These are phyloP conservation scores for Rhizopus microsporus DNA, from an alignment of 371 early-diverging fungal species.

Conservation along the genomic window DNA sequence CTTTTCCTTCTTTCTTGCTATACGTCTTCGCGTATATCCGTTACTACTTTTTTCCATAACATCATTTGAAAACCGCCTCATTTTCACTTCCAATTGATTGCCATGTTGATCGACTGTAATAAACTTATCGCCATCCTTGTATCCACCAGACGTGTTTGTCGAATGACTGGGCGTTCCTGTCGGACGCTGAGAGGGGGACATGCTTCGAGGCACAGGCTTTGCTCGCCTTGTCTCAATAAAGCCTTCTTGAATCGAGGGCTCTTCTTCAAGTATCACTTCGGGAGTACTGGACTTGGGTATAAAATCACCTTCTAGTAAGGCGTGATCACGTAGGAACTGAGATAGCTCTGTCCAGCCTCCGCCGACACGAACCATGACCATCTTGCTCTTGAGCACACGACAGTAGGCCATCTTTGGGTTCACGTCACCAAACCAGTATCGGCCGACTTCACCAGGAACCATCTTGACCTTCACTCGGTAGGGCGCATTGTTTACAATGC, in stretches of 20 bases:
- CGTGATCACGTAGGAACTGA: conserved; percentile 53
- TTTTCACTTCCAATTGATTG: conserved; percentile 47
- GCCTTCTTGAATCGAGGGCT: conserved; percentile 38
- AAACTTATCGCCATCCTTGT: conserved; percentile 46
- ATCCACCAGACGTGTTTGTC: conserved; percentile 26
- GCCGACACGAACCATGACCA: conserved; percentile 81
- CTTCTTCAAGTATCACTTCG: conserved; percentile 21
- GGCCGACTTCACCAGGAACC: conserved; percentile 64
- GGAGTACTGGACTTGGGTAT: conserved; percentile 28
- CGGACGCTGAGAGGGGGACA: conserved; percentile 3
- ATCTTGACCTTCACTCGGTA: conserved; percentile 52
- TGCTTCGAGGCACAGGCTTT: conserved; percentile 6
- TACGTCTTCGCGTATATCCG: conserved; percentile 23
- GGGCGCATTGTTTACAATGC: conserved; percentile 63
- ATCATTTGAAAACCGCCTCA: conserved; percentile 32
- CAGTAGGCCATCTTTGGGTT: conserved; percentile 75
- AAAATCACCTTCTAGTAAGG: conserved; percentile 45
- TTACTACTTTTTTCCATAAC: conserved; percentile 14
- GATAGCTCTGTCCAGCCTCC: conserved; percentile 75
- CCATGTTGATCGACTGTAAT: conserved; percentile 48
- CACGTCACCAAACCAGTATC: conserved; percentile 74
- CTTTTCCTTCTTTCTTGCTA: conserved; percentile 25
- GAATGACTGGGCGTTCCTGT: conserved; percentile 19
- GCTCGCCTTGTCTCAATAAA: conserved; percentile 33
- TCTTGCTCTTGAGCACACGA: conserved; percentile 63